Base-by-base conservation (phyloP, 805 yeast genomes). In the Yarrowia keelungensis region DNA sequence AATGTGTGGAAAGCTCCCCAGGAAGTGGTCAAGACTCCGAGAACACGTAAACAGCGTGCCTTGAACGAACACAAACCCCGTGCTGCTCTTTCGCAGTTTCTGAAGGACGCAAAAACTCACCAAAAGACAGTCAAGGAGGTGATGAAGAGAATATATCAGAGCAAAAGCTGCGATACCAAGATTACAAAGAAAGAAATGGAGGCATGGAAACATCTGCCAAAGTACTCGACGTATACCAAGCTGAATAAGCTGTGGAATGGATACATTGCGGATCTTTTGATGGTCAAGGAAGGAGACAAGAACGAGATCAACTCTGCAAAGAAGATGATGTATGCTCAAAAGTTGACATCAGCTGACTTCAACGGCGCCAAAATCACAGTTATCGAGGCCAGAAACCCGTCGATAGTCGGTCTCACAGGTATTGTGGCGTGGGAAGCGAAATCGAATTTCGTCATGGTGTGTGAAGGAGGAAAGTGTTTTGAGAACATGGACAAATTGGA, bases 341-440 rank as follows among this genome's bases (percentile, higher is more conserved):
- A 88, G 72, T 78, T 92, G 49, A 84, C 94, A 0, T 83, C 89
- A 70, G 91, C 95, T 1, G 98, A 92, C 74, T 89, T 85, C 77
- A 89, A 89, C 73, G 97, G 98, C 3, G 85, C 95, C n/a, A 76
- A 77, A 50, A 69, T 92, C 14, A 81, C 81, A 14, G 92, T 92
- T 0, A 73, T 81, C 2, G 83, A 85, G 58, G 81, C 91, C n/a
- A 78, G 79, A 22, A 89, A 88, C 73, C 79, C 82, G 5, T 83
- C 85, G 62, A 74, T 85, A 68, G 81, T 88, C 8, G 96, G 95
- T 0, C 73, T 83, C 41, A 72, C 80, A 46, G 98, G 98, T 0
- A 89, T 92, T 5, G 90, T 92, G 1, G 79, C 91, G 1, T 90
- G 95, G 89, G 98, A 92, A 75, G 84, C 94, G 9, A 92, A 89